A percentile compares a stretch with the other conserved stretches of the same genome.
Evolutionary conservation across 257 asterid genomes (phyloP).

Genomic region (Anisodus acutangulus): DNA sequence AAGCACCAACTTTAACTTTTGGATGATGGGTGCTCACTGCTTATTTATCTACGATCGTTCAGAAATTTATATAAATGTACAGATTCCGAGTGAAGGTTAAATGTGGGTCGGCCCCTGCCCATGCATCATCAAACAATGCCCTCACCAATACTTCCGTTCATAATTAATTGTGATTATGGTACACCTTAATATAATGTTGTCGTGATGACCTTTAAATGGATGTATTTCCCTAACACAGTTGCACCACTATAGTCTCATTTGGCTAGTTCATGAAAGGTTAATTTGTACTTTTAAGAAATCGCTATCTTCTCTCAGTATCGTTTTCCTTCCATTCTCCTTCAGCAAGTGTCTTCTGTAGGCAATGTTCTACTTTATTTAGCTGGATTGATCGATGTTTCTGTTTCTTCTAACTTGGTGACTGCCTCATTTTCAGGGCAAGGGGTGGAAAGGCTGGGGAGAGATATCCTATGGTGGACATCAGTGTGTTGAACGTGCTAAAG

Average conservation of each 20-base stretch:
- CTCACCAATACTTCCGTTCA: background rate
- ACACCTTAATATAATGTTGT: background rate
- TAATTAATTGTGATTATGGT: background rate
- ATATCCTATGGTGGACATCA: slow-evolving; percentile 89
- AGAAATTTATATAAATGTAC: too few relatives aligned
- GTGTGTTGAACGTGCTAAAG: slow-evolving; percentile 76
- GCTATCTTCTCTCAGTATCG: background rate
- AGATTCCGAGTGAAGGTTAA: too few relatives aligned
- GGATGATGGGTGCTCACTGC: too few relatives aligned
- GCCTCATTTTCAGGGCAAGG: slow-evolving; percentile 54
- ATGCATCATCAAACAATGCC: background rate
- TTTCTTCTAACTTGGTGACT: slow-evolving; percentile 16
- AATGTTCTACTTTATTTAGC: background rate
- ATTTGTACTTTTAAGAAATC: slow-evolving; percentile 5
- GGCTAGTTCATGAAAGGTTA: background rate
- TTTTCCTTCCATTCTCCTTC: background rate
- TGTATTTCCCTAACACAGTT: slow-evolving; percentile 5
- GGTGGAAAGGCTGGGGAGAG: slow-evolving; percentile 99
- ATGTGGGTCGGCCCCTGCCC: too few relatives aligned
- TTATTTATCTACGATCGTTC: too few relatives aligned
- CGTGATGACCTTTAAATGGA: background rate
- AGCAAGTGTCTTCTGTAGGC: background rate
- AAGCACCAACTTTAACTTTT: too few relatives aligned
- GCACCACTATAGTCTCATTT: slow-evolving; percentile 18
- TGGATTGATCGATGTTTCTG: slow-evolving; percentile 18